Conservation (phyloP, 768 basidiomycete species). For the Ramaria rubella region DNA sequence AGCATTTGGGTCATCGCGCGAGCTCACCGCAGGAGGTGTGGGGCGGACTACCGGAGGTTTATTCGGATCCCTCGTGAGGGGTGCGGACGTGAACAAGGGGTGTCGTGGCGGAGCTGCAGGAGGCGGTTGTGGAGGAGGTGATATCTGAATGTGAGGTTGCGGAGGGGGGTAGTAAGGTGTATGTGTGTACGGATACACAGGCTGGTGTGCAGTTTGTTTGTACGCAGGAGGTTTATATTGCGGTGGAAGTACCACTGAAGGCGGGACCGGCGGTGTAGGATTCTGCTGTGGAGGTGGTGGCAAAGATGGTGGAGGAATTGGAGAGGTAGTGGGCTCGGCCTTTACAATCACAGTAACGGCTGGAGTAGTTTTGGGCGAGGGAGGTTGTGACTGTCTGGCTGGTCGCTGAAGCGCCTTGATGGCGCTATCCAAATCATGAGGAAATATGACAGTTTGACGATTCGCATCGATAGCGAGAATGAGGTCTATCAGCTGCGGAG, state of each 20-base stretch:
- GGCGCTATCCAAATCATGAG: constrained; percentile 56
- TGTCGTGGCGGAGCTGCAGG: constrained; percentile 14
- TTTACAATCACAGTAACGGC: constrained; percentile 21
- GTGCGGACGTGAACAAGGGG: constrained; percentile 14
- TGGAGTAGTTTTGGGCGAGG: constrained; percentile 18
- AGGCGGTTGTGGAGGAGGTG: constrained; percentile 24
- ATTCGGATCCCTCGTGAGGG: constrained; percentile 15
- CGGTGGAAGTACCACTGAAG: constrained; percentile 32
- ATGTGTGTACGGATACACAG: constrained; percentile 49
- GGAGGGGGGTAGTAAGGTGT: constrained; percentile 56
- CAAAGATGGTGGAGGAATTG: constrained; percentile 16
- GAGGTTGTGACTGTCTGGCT: constrained; percentile 12
- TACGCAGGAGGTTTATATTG: constrained; percentile 29
- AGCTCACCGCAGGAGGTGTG: background rate
- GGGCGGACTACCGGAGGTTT: constrained; percentile 21
- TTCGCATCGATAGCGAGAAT: constrained; percentile 39
- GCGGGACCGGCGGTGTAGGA: constrained; percentile 17
- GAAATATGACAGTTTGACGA: constrained; percentile 65
- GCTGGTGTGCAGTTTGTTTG: background rate
- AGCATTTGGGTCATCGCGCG: constrained; percentile 35
- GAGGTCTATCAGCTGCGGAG: constrained; percentile 70
- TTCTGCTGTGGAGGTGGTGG: constrained; percentile 18
- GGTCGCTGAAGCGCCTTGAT: constrained; percentile 47
- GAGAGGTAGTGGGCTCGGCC: constrained; percentile 14
- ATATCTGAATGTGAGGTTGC: constrained; percentile 37